Conservation (phyloP, 176 grass and related monocot species). For the Luzula sylvatica region DNA sequence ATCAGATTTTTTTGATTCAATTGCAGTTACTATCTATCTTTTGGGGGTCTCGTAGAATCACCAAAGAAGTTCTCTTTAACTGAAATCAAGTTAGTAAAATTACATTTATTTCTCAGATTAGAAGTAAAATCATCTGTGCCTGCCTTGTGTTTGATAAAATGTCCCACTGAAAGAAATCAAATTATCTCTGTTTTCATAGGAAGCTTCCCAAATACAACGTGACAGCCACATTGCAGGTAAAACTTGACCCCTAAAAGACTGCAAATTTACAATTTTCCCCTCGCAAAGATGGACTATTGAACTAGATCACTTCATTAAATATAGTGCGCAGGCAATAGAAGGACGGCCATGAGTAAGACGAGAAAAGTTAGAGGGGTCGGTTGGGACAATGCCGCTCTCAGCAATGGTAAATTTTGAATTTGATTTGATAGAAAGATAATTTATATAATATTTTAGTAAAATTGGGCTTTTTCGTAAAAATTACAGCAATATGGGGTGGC, state of each 20-base stretch:
- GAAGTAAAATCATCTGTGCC: too few relatives aligned
- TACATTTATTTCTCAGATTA: background rate
- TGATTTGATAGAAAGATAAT: background rate
- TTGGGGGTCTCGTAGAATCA: slow-evolving; percentile 27
- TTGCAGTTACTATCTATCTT: slow-evolving; percentile 26
- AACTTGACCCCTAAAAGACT: background rate
- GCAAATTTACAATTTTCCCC: background rate
- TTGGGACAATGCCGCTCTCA: slow-evolving; percentile 35
- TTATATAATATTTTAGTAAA: background rate
- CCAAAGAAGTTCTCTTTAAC: slow-evolving; percentile 17
- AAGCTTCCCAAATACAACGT: slow-evolving; percentile 39
- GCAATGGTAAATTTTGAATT: slow-evolving; percentile 30
- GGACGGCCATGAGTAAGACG: slow-evolving; percentile 36
- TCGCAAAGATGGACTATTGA: background rate
- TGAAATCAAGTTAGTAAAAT: slow-evolving; percentile 33
- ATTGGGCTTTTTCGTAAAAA: background rate
- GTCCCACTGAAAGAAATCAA: slow-evolving; percentile 4
- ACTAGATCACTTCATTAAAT: background rate
- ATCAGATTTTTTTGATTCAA: background rate
- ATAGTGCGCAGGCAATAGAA: slow-evolving; percentile 48
- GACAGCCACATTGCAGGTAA: slow-evolving; percentile 40
- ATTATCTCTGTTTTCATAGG: slow-evolving; percentile 14
- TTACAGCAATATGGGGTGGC: slow-evolving; percentile 28
- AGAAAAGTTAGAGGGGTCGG: slow-evolving; percentile 34
- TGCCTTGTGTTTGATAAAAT: slow-evolving; percentile 1